These are phyloP conservation scores for Chlamydomonas applanata DNA, from an alignment of 139 green algal species.

Conservation along the genomic window DNA sequence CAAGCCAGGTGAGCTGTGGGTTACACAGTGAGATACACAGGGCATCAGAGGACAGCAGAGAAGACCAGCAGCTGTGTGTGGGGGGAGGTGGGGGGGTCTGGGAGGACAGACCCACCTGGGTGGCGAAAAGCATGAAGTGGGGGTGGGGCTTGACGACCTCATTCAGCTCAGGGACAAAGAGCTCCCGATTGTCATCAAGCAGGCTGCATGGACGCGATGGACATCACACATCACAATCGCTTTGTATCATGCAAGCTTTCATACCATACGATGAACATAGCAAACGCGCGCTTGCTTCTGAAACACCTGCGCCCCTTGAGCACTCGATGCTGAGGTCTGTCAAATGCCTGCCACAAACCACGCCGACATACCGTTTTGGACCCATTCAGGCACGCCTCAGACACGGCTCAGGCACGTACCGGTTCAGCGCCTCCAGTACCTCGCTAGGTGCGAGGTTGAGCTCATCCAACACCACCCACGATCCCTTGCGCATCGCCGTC, in stretches of 20 bases:
- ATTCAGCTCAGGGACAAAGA: slow-evolving; percentile 96
- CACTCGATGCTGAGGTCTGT: neutral
- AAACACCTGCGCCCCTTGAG: neutral
- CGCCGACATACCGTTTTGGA: too few relatives aligned
- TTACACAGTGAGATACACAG: too few relatives aligned
- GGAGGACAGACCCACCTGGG: slow-evolving; percentile 44
- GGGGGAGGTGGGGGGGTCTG: too few relatives aligned
- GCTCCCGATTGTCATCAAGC: slow-evolving; percentile 98
- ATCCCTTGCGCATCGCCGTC: slow-evolving; percentile 79
- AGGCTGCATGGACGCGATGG: slow-evolving; percentile 54
- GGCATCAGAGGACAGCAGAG: too few relatives aligned
- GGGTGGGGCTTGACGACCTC: slow-evolving; percentile 92
- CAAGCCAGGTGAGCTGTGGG: too few relatives aligned
- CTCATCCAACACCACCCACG: slow-evolving; percentile 98
- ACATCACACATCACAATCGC: too few relatives aligned
- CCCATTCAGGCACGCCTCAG: neutral
- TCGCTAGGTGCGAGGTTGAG: slow-evolving; percentile 95
- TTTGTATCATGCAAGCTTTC: too few relatives aligned
- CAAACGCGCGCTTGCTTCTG: neutral
- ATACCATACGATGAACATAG: too few relatives aligned
- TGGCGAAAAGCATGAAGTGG: slow-evolving; percentile 99
- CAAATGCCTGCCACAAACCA: too few relatives aligned
- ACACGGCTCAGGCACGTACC: slow-evolving; percentile 48
- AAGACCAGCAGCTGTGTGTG: too few relatives aligned
- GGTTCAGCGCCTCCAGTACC: slow-evolving; percentile 97